A percentile compares a stretch with the other conserved stretches of the same genome.
These are phyloP conservation scores for Peniophora sp. DNA, from an alignment of 1,284 basidiomycete species.

Conservation along the genomic window DNA sequence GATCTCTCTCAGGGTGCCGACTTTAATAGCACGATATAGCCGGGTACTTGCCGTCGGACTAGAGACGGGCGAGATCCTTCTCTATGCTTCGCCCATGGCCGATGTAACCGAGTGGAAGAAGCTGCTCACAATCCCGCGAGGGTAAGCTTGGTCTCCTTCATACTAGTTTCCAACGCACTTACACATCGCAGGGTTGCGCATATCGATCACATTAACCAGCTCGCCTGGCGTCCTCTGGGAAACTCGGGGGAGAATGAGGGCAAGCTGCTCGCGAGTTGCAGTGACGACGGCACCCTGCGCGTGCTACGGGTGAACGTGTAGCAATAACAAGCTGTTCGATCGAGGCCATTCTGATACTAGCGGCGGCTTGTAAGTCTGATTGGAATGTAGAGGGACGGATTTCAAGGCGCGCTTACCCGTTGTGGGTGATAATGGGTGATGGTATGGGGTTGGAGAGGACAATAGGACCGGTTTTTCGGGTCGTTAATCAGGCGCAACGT, in stretches of 20 bases:
- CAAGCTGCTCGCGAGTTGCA: constrained; percentile 44
- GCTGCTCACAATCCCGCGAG: constrained; percentile 33
- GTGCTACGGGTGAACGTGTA: constrained; percentile 41
- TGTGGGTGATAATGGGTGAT: no score
- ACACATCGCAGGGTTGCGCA: constrained; percentile 45
- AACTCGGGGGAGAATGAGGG: constrained; percentile 3
- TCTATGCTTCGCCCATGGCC: constrained; percentile 37
- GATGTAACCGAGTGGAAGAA: constrained; percentile 40
- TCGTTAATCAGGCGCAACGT: no score
- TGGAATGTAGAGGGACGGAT: no score
- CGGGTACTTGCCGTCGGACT: constrained; percentile 61
- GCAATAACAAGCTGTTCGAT: no score
- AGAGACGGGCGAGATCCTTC: constrained; percentile 58
- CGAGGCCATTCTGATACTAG: no score
- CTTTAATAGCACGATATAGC: constrained; percentile 25
- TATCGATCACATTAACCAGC: constrained; percentile 58
- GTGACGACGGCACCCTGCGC: constrained; percentile 77
- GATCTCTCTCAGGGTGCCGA: no score
- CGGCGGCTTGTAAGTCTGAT: no score
- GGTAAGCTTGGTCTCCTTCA: constrained; percentile 28
- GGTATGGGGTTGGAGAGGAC: no score
- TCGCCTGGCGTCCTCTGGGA: constrained; percentile 53
- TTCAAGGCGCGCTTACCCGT: no score
- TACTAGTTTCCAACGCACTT: background rate
- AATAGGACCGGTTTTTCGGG: no score